phyloP scores from a whole-genome alignment of 345 rosid genomes.

The Populus simonii region DNA sequence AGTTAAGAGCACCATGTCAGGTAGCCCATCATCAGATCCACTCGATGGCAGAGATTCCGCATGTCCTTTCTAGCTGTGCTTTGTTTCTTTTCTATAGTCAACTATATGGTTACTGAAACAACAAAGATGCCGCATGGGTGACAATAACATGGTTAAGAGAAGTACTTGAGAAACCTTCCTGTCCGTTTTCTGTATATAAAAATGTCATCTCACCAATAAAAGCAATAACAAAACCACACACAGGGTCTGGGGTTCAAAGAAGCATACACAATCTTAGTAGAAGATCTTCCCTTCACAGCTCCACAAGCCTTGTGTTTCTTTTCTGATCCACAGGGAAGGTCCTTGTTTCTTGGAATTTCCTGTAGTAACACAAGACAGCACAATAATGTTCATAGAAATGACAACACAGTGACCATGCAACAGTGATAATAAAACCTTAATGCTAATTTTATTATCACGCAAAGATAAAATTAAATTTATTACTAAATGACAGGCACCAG shows the following conservation, averaged over 20 bases:
- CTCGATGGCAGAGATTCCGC: conserved; percentile 30
- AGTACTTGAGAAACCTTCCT: not conserved
- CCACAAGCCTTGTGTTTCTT: conserved; percentile 92
- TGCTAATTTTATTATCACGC: not conserved
- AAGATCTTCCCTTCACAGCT: conserved; percentile 54
- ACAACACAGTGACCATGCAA: not conserved
- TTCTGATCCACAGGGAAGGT: conserved; percentile 83
- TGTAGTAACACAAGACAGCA: conserved; percentile 21
- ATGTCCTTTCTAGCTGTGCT: conserved; percentile 48
- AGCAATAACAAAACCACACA: conserved; percentile 3
- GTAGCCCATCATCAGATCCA: conserved; percentile 49
- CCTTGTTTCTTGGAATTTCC: conserved; percentile 68
- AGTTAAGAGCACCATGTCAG: conserved; percentile 67
- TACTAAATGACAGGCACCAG: not conserved
- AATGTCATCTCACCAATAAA: not conserved
- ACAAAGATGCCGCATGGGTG: conserved; percentile 5
- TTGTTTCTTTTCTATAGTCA: conserved; percentile 57
- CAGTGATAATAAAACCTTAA: not conserved
- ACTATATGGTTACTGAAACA: conserved; percentile 40
- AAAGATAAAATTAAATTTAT: not conserved
- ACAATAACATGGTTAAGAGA: not conserved
- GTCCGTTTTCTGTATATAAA: not conserved
- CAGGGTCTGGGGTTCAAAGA: conserved; percentile 18
- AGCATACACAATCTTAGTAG: conserved; percentile 49
- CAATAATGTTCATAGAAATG: not conserved